Conservation (phyloP, 1,139 yeast genomes). For the Scheffersomyces quercinus region DNA sequence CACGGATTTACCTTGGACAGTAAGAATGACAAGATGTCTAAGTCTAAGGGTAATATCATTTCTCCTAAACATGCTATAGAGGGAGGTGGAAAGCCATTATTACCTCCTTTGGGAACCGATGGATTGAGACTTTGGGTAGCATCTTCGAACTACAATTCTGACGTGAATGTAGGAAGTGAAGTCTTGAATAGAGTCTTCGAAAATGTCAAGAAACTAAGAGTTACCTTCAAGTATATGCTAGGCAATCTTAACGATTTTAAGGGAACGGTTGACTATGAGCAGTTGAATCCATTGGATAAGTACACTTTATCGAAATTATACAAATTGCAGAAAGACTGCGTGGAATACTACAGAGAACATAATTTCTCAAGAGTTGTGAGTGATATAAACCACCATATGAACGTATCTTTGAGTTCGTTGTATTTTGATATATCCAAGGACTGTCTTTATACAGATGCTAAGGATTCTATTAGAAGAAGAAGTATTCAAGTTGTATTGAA, state of each 20-base stretch:
- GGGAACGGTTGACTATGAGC: conserved; percentile 26
- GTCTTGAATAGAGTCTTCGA: conserved; percentile 77
- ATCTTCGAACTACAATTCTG: conserved; percentile 81
- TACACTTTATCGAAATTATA: conserved; percentile 59
- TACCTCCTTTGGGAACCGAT: conserved; percentile 84
- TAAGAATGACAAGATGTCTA: conserved; percentile 89
- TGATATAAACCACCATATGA: conserved; percentile 69
- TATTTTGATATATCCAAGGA: conserved; percentile 90
- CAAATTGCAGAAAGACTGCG: conserved; percentile 44
- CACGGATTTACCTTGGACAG: conserved; percentile 94
- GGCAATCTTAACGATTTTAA: conserved; percentile 63
- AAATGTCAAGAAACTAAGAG: conserved; percentile 75
- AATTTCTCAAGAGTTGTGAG: conserved; percentile 70
- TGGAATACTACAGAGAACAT: conserved; percentile 51
- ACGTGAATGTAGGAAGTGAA: conserved; percentile 72
- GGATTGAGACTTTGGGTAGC: conserved; percentile 93
- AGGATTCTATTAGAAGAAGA: conserved; percentile 51
- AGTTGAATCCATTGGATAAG: conserved; percentile 61
- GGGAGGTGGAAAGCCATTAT: conserved; percentile 56
- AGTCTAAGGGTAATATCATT: conserved; percentile 83
- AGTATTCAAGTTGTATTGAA: conserved; percentile 72
- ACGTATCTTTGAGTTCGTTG: conserved; percentile 72
- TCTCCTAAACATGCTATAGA: conserved; percentile 65
- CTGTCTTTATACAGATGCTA: conserved; percentile 69
- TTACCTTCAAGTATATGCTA: conserved; percentile 75